Conservation (phyloP, 1,284 basidiomycete genomes). For the Naganishia cerealis region DNA sequence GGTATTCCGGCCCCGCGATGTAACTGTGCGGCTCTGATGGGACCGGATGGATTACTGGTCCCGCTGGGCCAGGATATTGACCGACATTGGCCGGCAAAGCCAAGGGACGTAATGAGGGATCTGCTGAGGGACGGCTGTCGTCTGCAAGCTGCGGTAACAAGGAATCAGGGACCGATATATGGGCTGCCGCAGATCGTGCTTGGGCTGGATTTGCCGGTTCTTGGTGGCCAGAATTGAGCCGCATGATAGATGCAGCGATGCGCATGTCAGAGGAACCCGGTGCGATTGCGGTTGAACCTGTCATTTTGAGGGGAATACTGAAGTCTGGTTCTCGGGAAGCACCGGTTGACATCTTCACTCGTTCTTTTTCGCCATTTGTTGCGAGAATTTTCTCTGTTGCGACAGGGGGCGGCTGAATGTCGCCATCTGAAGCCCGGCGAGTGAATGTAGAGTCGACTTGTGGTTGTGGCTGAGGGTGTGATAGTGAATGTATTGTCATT, state of each 20-base stretch:
- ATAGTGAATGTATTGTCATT: not conserved
- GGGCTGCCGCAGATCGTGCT: not conserved
- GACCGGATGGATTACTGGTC: not conserved
- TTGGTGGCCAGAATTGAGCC: not conserved
- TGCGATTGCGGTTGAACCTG: not conserved
- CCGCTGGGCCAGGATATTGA: not conserved
- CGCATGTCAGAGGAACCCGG: not conserved
- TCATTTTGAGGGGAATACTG: not conserved
- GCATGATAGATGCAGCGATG: not conserved
- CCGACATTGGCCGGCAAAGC: not conserved
- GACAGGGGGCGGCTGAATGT: not conserved
- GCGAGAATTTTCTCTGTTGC: not conserved
- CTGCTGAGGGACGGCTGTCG: conserved; percentile 6
- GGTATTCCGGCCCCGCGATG: not conserved
- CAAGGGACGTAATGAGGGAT: conserved; percentile 12
- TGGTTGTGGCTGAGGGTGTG: not conserved
- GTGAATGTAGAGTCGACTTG: not conserved
- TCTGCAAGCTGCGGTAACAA: conserved; percentile 14
- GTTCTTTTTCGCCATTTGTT: not conserved
- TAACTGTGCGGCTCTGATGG: not conserved
- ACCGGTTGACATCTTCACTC: not conserved
- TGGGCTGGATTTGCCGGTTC: not conserved
- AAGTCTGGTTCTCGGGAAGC: not conserved
- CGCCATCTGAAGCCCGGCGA: conserved; percentile 21
- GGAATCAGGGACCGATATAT: conserved; percentile 10